Percentiles rank a stretch among this genome's conserved stretches.
These are phyloP conservation scores for Raphanus sativus DNA, from an alignment of 345 rosid genomes.

Conservation along the genomic window DNA sequence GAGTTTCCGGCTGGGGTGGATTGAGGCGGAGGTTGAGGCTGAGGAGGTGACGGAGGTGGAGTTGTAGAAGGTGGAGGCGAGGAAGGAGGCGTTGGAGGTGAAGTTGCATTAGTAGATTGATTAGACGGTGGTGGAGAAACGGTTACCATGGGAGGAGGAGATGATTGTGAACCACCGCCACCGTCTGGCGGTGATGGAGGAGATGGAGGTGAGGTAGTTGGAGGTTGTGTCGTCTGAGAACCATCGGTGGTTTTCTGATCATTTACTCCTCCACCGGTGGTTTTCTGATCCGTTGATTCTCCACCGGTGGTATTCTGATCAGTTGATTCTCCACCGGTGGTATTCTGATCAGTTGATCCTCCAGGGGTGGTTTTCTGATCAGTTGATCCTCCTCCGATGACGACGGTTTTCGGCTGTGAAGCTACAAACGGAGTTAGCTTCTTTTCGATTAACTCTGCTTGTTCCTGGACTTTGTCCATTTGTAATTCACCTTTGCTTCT, in stretches of 20 bases:
- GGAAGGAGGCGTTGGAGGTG: slow-evolving; percentile 32
- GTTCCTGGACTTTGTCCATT: slow-evolving; percentile 40
- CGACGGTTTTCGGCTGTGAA: slow-evolving; percentile 15
- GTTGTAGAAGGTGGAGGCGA: slow-evolving; percentile 28
- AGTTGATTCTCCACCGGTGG: slow-evolving; percentile 13
- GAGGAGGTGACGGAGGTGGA: slow-evolving; percentile 40
- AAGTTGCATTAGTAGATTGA: slow-evolving; percentile 3
- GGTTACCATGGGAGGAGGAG: slow-evolving; percentile 24
- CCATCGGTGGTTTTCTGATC: slow-evolving; percentile 14
- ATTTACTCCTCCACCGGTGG: slow-evolving; percentile 10
- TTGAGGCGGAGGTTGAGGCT: slow-evolving; percentile 35
- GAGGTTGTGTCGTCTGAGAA: slow-evolving; percentile 29
- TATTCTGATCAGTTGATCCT: not conserved
- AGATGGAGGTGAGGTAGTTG: slow-evolving; percentile 36
- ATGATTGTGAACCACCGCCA: slow-evolving; percentile 5
- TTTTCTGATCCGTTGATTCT: slow-evolving; percentile 12
- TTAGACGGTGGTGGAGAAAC: slow-evolving; percentile 19
- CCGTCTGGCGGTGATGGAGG: slow-evolving; percentile 25
- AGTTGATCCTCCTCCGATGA: slow-evolving; percentile 14
- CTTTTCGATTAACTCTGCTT: slow-evolving; percentile 30
- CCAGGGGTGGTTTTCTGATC: slow-evolving; percentile 18
- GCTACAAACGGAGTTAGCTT: slow-evolving; percentile 33
- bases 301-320: slow-evolving; percentile 16
- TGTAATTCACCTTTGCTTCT: slow-evolving; percentile 7
- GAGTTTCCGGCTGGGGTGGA: not conserved